A percentile compares a stretch with the other conserved stretches of the same genome.
phyloP scores from a whole-genome alignment of 2,329 filamentous ascomycete genomes.

The Alternaria novae-zelandiae region DNA sequence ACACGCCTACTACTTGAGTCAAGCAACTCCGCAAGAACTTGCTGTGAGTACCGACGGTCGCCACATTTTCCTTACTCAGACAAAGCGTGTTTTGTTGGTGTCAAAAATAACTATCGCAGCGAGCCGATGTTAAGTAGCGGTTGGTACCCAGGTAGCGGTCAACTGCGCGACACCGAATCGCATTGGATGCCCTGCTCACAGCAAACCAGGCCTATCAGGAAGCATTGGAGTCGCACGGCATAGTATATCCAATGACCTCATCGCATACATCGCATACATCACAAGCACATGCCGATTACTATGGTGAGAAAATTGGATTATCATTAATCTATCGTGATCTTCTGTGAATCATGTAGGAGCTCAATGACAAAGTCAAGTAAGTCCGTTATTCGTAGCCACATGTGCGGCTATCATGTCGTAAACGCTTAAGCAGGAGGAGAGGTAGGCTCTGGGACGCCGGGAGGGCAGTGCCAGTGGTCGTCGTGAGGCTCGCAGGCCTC shows the following conservation, averaged over 20 bases:
- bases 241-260: no score
- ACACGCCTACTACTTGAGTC: not conserved
- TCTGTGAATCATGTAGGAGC: not conserved
- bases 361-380: not conserved
- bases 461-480: conserved; percentile 36
- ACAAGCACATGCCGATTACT: not conserved
- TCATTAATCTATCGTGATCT: conserved; percentile 18
- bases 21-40: not conserved
- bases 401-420: not conserved
- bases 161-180: no score
- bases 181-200: no score
- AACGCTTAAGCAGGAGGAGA: conserved; percentile 24
- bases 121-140: no score
- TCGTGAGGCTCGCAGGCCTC: conserved; percentile 29
- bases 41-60: not conserved
- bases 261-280: not conserved
- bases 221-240: no score
- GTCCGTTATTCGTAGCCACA: not conserved
- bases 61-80: not conserved
- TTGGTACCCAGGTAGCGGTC: no score
- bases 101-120: not conserved
- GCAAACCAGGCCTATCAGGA: no score
- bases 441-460: conserved; percentile 32
- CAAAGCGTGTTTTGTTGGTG: not conserved
- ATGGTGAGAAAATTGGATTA: not conserved